phyloP scores from a whole-genome alignment of 345 rosid genomes.

The Microthlaspi erraticum region DNA sequence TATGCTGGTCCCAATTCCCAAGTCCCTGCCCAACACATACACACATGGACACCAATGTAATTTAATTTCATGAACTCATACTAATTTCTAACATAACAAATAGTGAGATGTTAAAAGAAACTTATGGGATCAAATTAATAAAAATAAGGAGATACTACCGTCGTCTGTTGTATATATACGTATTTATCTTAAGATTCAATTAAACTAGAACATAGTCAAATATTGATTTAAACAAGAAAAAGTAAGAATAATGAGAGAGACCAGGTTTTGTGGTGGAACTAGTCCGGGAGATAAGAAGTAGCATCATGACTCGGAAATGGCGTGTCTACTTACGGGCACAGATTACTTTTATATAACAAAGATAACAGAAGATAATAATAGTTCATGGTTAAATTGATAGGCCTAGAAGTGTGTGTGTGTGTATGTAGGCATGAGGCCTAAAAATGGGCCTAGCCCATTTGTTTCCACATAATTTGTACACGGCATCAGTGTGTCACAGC shows the following conservation, averaged over 20 bases:
- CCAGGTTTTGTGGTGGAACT: slow-evolving; percentile 26
- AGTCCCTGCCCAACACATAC: slow-evolving; percentile 8
- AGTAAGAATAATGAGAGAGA: slow-evolving; percentile 29
- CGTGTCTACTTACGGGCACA: slow-evolving; percentile 8
- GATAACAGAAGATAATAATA: too few species aligned
- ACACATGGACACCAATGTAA: slow-evolving; percentile 16
- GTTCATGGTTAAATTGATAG: background rate
- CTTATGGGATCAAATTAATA: background rate
- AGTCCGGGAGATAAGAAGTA: slow-evolving; percentile 29
- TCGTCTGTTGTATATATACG: slow-evolving; percentile 38
- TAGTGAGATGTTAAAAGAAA: slow-evolving; percentile 1
- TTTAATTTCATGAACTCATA: background rate
- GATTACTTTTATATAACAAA: background rate
- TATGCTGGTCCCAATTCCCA: background rate
- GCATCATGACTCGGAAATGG: slow-evolving; percentile 32
- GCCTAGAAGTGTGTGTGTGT: background rate
- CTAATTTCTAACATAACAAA: background rate
- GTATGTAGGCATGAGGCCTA: background rate
- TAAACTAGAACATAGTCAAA: slow-evolving; percentile 20
- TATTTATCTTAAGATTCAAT: slow-evolving; percentile 8
- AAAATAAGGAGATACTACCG: slow-evolving; percentile 16
- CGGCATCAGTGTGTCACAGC: background rate
- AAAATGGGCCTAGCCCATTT: background rate
- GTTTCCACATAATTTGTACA: background rate
- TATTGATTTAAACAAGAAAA: slow-evolving; percentile 9